phyloP scores from a whole-genome alignment of 768 basidiomycete species.

The Tylopilus subfusipes region DNA sequence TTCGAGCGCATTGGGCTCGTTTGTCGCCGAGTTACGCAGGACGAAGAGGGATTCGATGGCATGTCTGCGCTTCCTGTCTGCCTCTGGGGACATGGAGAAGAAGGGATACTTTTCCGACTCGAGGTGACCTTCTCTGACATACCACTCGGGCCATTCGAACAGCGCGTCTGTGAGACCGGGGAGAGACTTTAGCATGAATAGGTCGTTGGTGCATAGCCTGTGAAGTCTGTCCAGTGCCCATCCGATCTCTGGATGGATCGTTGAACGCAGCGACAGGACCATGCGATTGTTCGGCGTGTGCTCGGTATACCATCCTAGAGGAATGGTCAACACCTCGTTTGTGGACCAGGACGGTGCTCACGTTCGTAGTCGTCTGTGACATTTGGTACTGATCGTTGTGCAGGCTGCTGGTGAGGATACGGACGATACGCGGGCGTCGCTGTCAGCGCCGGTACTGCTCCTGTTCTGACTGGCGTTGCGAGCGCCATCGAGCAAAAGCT shows the following conservation, averaged over 20 bases:
- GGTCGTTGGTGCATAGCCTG: slow-evolving; percentile 74
- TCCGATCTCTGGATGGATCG: slow-evolving; percentile 74
- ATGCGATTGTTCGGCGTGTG: slow-evolving; percentile 77
- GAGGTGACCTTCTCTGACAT: slow-evolving; percentile 58
- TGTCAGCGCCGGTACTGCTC: slow-evolving; percentile 12
- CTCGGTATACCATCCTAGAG: slow-evolving; percentile 83
- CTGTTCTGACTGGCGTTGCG: slow-evolving; percentile 29
- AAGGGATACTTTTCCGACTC: slow-evolving; percentile 42
- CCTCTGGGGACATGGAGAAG: slow-evolving; percentile 53
- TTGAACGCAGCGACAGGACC: slow-evolving; percentile 84
- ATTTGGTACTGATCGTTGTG: slow-evolving; percentile 35
- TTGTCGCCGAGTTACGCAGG: slow-evolving; percentile 79
- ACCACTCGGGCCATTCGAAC: slow-evolving; percentile 88
- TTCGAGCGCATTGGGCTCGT: slow-evolving; percentile 62
- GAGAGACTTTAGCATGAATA: slow-evolving; percentile 66
- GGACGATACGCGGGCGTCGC: slow-evolving; percentile 23
- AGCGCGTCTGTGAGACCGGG: slow-evolving; percentile 81
- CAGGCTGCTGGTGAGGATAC: slow-evolving; percentile 21
- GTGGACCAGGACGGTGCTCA: slow-evolving; percentile 32
- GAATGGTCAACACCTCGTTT: slow-evolving; percentile 4
- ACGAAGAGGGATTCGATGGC: slow-evolving; percentile 85
- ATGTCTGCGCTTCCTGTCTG: slow-evolving; percentile 58
- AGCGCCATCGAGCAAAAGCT: slow-evolving; percentile 29
- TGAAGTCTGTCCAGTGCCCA: slow-evolving; percentile 90
- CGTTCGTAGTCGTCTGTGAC: slow-evolving; percentile 77